These are phyloP conservation scores for Penicillium occitanis DNA, from an alignment of 2,329 filamentous ascomycete species.

Conservation along the genomic window DNA sequence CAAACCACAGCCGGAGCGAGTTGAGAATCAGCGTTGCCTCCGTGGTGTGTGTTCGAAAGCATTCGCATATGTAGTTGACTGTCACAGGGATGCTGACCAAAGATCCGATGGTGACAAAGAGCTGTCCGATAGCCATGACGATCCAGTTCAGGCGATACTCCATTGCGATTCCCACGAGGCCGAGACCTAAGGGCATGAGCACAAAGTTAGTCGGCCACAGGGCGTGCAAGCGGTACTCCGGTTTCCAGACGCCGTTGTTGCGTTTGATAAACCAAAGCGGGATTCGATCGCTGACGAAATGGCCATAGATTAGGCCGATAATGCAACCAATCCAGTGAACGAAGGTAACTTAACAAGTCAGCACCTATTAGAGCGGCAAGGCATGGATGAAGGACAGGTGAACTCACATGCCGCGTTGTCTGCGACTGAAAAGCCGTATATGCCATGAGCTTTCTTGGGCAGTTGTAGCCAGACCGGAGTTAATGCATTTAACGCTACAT, in stretches of 20 bases:
- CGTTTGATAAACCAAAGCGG: slow-evolving; percentile 6
- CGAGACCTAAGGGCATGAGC: neutral
- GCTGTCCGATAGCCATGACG: neutral
- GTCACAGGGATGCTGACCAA: neutral
- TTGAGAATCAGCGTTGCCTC: neutral
- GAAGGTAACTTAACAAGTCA: slow-evolving; percentile 2
- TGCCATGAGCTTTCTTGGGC: slow-evolving; percentile 6
- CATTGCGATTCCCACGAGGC: neutral
- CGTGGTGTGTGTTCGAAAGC: neutral
- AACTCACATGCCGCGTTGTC: slow-evolving; percentile 8
- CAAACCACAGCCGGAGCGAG: neutral
- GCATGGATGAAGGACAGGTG: neutral
- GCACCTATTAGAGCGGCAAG: neutral
- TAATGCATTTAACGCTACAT: slow-evolving; percentile 5
- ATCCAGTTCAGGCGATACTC: neutral
- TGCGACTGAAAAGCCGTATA: slow-evolving; percentile 1
- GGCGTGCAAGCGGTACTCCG: slow-evolving; percentile 1
- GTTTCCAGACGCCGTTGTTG: slow-evolving; percentile 1
- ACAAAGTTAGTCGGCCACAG: neutral
- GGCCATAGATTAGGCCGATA: neutral
- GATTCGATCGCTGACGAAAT: neutral
- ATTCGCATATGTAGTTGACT: neutral
- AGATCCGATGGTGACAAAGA: neutral
- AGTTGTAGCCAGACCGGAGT: slow-evolving; percentile 1
- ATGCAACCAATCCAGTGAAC: neutral